Percentiles rank a stretch among this genome's conserved stretches.
Conservation (phyloP, 2,329 filamentous ascomycete species). For the Chrysoporthe puriensis region DNA sequence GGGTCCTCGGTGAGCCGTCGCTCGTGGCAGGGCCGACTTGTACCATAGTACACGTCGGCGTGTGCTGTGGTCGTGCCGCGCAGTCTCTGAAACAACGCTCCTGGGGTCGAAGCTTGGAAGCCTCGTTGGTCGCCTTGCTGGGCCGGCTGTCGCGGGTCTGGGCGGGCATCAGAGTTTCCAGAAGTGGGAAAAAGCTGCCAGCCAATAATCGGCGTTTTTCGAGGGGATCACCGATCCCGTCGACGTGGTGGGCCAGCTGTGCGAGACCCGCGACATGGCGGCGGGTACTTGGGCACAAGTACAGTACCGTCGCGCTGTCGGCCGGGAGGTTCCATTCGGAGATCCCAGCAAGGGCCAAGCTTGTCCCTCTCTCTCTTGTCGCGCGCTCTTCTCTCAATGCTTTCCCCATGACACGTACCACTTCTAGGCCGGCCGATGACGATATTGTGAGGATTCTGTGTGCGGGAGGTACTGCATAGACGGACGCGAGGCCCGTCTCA, state of each 20-base stretch:
- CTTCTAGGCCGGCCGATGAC: neutral
- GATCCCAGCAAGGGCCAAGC: neutral
- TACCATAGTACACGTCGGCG: neutral
- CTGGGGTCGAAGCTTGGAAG: neutral
- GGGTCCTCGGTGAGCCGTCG: neutral
- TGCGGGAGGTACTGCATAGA: neutral
- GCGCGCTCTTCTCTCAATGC: neutral
- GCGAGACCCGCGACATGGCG: constrained; percentile 4
- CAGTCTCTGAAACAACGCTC: neutral
- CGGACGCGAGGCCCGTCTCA: neutral
- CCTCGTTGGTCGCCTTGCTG: constrained; percentile 7
- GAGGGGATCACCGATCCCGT: constrained; percentile 17
- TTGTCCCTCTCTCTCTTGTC: neutral
- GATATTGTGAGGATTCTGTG: neutral
- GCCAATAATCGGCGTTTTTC: constrained; percentile 20
- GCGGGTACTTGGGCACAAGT: neutral
- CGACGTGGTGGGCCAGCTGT: constrained; percentile 6
- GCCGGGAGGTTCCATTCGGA: neutral
- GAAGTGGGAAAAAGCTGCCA: constrained; percentile 20
- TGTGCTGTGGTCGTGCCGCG: neutral
- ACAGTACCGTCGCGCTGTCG: constrained; percentile 1
- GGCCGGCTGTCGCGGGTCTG: constrained; percentile 16
- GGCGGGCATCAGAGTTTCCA: neutral
- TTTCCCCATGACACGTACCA: neutral
- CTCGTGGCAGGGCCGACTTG: neutral